phyloP scores from a whole-genome alignment of 768 basidiomycete species.

The Hypholoma sublateritium region DNA sequence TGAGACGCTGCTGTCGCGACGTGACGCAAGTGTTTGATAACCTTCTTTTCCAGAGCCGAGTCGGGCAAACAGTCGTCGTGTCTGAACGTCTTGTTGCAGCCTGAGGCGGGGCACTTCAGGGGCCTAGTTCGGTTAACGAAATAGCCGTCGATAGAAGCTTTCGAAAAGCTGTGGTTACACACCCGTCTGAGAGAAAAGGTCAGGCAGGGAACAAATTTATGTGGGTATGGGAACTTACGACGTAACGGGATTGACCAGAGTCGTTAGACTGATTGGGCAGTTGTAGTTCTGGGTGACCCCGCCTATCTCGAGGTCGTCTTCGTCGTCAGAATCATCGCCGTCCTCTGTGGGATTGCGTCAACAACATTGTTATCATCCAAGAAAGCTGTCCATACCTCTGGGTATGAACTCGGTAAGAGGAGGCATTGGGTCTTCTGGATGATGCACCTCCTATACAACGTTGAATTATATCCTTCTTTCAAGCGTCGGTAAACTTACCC shows the following conservation, averaged over 20 bases:
- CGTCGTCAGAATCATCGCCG: constrained; percentile 79
- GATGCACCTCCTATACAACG: constrained; percentile 55
- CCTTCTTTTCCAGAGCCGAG: constrained; percentile 59
- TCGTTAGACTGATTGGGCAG: constrained; percentile 75
- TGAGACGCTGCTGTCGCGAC: constrained; percentile 43
- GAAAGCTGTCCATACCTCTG: constrained; percentile 43
- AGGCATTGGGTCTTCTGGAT: constrained; percentile 70
- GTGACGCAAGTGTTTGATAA: constrained; percentile 58
- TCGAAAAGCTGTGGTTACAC: constrained; percentile 86
- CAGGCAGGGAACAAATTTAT: constrained; percentile 4
- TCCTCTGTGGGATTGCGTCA: constrained; percentile 51
- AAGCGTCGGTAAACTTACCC: constrained; percentile 41
- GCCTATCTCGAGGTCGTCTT: constrained; percentile 88
- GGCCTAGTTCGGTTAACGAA: constrained; percentile 37
- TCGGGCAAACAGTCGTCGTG: constrained; percentile 51
- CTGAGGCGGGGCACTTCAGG: constrained; percentile 67
- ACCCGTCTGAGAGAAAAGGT: constrained; percentile 40
- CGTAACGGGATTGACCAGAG: constrained; percentile 72
- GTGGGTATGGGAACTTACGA: constrained; percentile 54
- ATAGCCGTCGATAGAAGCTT: constrained; percentile 64
- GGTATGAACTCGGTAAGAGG: constrained; percentile 74
- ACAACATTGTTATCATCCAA: background rate
- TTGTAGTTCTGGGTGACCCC: constrained; percentile 81
- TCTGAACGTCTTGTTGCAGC: constrained; percentile 63
- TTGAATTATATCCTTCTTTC: background rate